Evolutionary conservation across 306 rosid genomes (phyloP).

Genomic region (Vigna hirtella): DNA sequence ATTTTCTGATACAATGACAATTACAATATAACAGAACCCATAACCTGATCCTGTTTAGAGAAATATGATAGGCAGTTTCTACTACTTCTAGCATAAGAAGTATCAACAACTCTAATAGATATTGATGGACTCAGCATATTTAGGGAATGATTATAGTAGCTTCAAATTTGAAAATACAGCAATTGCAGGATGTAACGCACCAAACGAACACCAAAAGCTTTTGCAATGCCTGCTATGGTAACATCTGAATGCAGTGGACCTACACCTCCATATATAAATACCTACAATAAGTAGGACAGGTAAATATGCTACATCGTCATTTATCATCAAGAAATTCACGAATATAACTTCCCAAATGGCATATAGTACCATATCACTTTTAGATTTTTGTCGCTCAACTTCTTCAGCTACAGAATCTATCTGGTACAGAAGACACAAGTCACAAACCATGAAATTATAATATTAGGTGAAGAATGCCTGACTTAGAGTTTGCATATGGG

Average conservation of each 20-base stretch:
- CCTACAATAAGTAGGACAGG: constrained; percentile 58
- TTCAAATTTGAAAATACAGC: constrained; percentile 15
- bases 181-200: constrained; percentile 57
- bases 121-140: constrained; percentile 12
- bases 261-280: constrained; percentile 88
- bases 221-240: constrained; percentile 87
- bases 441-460: constrained; percentile 39
- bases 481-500: constrained; percentile 9
- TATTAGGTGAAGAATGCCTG: constrained; percentile 22
- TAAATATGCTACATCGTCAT: constrained; percentile 37
- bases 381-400: constrained; percentile 74
- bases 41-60: not conserved
- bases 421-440: constrained; percentile 56
- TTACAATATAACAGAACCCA: constrained; percentile 13
- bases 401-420: constrained; percentile 93
- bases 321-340: constrained; percentile 34
- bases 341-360: constrained; percentile 26
- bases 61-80: not conserved
- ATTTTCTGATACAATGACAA: not conserved
- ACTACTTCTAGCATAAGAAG: constrained; percentile 9
- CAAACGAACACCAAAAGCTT: constrained; percentile 95
- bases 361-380: constrained; percentile 73
- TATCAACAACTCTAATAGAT: constrained; percentile 3
- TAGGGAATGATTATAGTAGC: constrained; percentile 23
- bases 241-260: constrained; percentile 97